These are phyloP conservation scores for Ophiobolus disseminans DNA, from an alignment of 2,329 filamentous ascomycete species.

Conservation along the genomic window DNA sequence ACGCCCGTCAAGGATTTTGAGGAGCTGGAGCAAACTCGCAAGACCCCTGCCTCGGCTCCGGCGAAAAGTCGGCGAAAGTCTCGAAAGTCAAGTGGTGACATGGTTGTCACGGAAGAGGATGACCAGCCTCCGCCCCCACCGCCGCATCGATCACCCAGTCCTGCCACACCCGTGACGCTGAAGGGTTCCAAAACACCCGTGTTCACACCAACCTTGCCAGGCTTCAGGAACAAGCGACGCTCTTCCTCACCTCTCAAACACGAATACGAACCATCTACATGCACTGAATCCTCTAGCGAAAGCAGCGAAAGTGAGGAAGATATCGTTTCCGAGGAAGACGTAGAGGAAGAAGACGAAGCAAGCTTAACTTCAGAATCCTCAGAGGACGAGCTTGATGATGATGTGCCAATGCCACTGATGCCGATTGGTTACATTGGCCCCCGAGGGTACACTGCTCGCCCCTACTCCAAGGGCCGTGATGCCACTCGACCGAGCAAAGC, in stretches of 20 bases:
- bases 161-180: slow-evolving; percentile 54
- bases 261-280: slow-evolving; percentile 88
- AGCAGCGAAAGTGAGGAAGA: slow-evolving; percentile 66
- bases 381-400: slow-evolving; percentile 64
- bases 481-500: slow-evolving; percentile 15
- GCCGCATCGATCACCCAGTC: slow-evolving; percentile 61
- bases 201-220: slow-evolving; percentile 57
- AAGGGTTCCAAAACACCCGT: slow-evolving; percentile 55
- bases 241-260: slow-evolving; percentile 95
- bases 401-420: slow-evolving; percentile 48
- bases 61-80: slow-evolving; percentile 38
- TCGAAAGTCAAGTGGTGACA: slow-evolving; percentile 19
- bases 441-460: slow-evolving; percentile 23
- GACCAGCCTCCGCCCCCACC: slow-evolving; percentile 53
- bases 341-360: slow-evolving; percentile 58
- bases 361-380: slow-evolving; percentile 59
- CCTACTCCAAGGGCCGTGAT: slow-evolving; percentile 17
- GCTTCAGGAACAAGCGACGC: slow-evolving; percentile 65
- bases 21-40: slow-evolving; percentile 15
- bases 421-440: slow-evolving; percentile 33
- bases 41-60: slow-evolving; percentile 37
- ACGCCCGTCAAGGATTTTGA: slow-evolving; percentile 36
- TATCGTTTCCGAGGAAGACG: slow-evolving; percentile 51
- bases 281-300: slow-evolving; percentile 66
- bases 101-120: slow-evolving; percentile 20